A percentile compares a stretch with the other conserved stretches of the same genome.
These are phyloP conservation scores for Myriosclerotinia scirpicola DNA, from an alignment of 2,329 filamentous ascomycete species.

Conservation along the genomic window DNA sequence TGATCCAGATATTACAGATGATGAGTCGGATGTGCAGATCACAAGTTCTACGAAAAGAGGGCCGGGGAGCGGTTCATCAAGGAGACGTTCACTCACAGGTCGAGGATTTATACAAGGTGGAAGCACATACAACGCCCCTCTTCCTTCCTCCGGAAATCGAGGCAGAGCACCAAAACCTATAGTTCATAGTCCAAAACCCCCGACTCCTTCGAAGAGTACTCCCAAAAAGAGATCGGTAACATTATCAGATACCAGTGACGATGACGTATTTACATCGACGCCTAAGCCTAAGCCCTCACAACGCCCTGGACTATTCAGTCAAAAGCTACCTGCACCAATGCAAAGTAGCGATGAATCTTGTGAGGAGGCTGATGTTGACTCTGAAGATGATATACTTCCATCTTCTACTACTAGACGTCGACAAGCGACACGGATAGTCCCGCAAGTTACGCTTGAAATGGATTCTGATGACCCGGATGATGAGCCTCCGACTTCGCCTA, in stretches of 20 bases:
- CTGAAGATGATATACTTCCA: slow-evolving; percentile 27
- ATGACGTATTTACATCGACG: slow-evolving; percentile 17
- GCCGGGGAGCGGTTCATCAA: slow-evolving; percentile 9
- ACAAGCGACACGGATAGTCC: neutral
- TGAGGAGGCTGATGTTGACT: slow-evolving; percentile 21
- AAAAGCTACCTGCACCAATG: neutral
- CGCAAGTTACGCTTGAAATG: slow-evolving; percentile 11
- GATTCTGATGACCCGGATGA: slow-evolving; percentile 24
- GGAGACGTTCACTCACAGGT: slow-evolving; percentile 17
- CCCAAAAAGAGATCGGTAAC: slow-evolving; percentile 18
- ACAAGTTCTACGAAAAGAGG: slow-evolving; percentile 26
- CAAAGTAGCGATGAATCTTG: slow-evolving; percentile 10
- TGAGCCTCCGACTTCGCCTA: slow-evolving; percentile 28
- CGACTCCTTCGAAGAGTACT: neutral
- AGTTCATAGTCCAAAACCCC: slow-evolving; percentile 9
- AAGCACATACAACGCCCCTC: slow-evolving; percentile 22
- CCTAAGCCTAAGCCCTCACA: slow-evolving; percentile 12
- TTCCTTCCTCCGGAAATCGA: slow-evolving; percentile 2
- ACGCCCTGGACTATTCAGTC: slow-evolving; percentile 16
- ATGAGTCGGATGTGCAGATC: slow-evolving; percentile 23
- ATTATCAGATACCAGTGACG: slow-evolving; percentile 26
- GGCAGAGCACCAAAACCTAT: slow-evolving; percentile 1
- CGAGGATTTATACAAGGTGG: slow-evolving; percentile 22
- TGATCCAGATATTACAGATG: slow-evolving; percentile 10
- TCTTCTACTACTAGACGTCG: slow-evolving; percentile 31